phyloP scores from a whole-genome alignment of 176 grass and related monocot species.

The Canna indica region DNA sequence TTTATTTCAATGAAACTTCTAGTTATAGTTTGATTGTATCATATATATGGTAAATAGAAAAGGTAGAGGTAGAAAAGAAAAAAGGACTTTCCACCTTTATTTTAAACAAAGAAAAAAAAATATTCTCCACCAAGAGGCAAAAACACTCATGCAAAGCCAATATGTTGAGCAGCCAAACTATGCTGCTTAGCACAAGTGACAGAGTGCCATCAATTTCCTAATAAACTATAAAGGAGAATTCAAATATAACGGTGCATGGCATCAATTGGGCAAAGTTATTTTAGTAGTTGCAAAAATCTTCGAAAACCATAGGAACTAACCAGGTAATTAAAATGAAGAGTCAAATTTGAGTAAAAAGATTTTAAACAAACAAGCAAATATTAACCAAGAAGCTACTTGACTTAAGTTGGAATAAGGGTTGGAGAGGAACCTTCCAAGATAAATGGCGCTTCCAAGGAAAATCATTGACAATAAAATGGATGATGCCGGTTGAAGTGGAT shows the following conservation, averaged over 20 bases:
- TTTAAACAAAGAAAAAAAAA: too few species aligned
- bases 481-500: slow-evolving; percentile 76
- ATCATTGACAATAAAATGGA: slow-evolving; percentile 81
- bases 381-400: neutral
- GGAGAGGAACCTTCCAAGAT: slow-evolving; percentile 66
- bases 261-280: neutral
- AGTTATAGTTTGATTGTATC: too few species aligned
- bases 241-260: too few species aligned
- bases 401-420: neutral
- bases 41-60: too few species aligned
- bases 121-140: too few species aligned
- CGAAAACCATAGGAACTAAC: neutral
- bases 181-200: neutral
- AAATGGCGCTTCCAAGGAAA: slow-evolving; percentile 78
- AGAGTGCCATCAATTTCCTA: too few species aligned
- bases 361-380: neutral
- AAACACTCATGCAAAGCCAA: neutral
- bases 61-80: too few species aligned
- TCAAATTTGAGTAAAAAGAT: neutral
- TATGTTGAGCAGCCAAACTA: neutral
- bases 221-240: too few species aligned
- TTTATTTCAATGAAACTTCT: too few species aligned
- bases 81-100: too few species aligned
- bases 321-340: too few species aligned
- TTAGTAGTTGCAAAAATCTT: neutral